Percentiles rank a stretch among this genome's conserved stretches.
phyloP scores from a whole-genome alignment of 257 asterid genomes.

The Verbena officinalis region DNA sequence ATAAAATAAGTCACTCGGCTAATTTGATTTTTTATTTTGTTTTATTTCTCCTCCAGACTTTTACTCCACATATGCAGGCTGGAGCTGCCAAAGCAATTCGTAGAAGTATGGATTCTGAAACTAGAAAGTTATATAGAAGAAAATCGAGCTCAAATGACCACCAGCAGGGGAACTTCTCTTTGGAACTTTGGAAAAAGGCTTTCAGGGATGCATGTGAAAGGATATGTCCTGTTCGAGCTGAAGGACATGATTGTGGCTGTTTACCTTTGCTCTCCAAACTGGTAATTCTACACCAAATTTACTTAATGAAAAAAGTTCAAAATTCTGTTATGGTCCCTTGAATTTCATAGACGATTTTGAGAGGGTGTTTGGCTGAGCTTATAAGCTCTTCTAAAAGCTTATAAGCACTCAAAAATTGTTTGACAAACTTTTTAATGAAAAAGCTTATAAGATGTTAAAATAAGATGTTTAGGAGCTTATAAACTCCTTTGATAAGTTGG shows the following conservation, averaged over 20 bases:
- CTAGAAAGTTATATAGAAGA: slow-evolving; percentile 39
- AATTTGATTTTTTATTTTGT: not conserved
- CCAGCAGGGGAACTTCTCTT: slow-evolving; percentile 53
- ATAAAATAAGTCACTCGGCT: slow-evolving; percentile 11
- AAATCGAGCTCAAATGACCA: slow-evolving; percentile 50
- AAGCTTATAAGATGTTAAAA: no score
- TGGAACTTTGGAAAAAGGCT: slow-evolving; percentile 86
- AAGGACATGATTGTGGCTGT: slow-evolving; percentile 83
- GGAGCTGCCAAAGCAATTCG: slow-evolving; percentile 55
- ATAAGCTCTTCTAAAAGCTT: no score
- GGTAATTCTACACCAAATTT: slow-evolving; percentile 43
- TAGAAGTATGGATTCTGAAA: slow-evolving; percentile 36
- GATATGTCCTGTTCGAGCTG: slow-evolving; percentile 91
- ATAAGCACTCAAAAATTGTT: no score
- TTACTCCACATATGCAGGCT: slow-evolving; percentile 86
- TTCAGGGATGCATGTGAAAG: slow-evolving; percentile 80
- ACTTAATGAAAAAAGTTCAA: not conserved
- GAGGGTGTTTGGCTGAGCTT: no score
- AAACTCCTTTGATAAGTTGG: no score
- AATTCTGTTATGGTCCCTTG: not conserved
- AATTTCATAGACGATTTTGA: not conserved
- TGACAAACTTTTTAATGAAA: no score
- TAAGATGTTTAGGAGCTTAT: no score
- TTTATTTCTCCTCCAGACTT: slow-evolving; percentile 46
- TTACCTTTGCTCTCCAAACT: slow-evolving; percentile 71